Base-by-base conservation (phyloP, 306 rosid species). In the Carpinus fangiana region DNA sequence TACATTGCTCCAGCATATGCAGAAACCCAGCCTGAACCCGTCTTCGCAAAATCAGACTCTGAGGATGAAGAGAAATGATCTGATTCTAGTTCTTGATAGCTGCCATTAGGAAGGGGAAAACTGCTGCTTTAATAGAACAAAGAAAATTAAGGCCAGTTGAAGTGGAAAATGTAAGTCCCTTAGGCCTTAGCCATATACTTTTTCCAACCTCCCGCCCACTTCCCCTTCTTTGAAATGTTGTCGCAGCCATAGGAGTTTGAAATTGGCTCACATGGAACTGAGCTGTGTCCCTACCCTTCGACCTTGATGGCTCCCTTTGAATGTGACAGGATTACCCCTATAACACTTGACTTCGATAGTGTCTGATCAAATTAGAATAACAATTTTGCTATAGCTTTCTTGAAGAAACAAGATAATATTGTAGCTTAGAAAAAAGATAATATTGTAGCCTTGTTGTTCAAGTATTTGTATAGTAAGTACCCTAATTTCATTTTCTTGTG, bases 1-100 rank as follows among this genome's bases (percentile, higher is more conserved):
- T 92, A 78, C 88, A 94, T 92, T 48, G 97, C 98, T 75, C 98
- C 98, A n/a, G 98, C 97, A 46, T 94, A 94, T 82, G 93, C 97
- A 17, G 73, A 90, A 77, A 94, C 98, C 80, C 98, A 92, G 80
- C 98, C 97, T 1, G 98, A 95, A 78, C 70, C 97, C 1, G 89
- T 95, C 81, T 92, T 89, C 68, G 92, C 96, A 0, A 79, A 93
- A 85, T 95, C 98, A 10, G 97, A 92, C 86, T 91, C 98, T 0
- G 97, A 95, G 84, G 98, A 94, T 72, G 98, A 94, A 76, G 97
- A 92, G 61, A 92, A 94, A 85, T 90, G 84, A 90, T 64, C 54
- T 14, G 69, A 21, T 72, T 41, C 53, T 66, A 65, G 57, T 61
- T 78, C 80, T 45, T 23, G 34, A 17, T 79, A 31, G 73, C 77